Base-by-base conservation (phyloP, 371 early-diverging fungal genomes). In the Mortierella sp. region DNA sequence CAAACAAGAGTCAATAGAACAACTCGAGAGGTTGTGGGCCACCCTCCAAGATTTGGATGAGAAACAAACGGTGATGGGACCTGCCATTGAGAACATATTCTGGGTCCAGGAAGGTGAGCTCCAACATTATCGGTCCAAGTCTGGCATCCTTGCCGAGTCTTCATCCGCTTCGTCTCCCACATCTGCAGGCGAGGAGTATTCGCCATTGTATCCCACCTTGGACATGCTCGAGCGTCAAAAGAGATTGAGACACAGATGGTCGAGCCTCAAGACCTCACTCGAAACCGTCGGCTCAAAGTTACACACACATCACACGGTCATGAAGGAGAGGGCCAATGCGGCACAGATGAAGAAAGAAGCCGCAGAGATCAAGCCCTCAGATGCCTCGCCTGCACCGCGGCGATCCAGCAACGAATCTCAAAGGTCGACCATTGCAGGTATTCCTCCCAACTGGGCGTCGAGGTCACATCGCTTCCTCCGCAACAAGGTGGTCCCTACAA, bases 101-200 rank as follows among this genome's bases (percentile, higher is more conserved):
- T 78, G 78, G 78, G 78, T 78, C 1, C 71, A 70, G 46, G 78
- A 78, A 19, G 71, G 71, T 45, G 78, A 78, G 50, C 63, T 78
- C 43, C 71, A 78, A 38, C 67, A 66, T n/a, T n/a, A n/a, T 21
- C 61, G 71, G 5, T 50, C 63, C 56, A 65, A 70, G 43, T 31
- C 61, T 12, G n/a, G 38, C 53, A 14, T 50, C 55, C n/a, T 6
- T 50, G 19, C 27, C 0, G 51, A 30, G 46, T n/a, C 24, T 34
- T 30, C 16, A 24, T 24, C 57, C 2, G 31, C 34, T 9, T 18
- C 31, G 24, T 38, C 51, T 31, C 39, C 46, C 41, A 30, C 65
- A 6, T 21, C 46, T 12, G 18, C 50, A 27, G 49, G 50, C 28
- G 19, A 30, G n/a, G 72, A 72, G 9, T 42, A 52, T 3, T 74